Percentiles rank a stretch among this genome's conserved stretches.
Conservation (phyloP, 1,284 basidiomycete species). For the Rhodotorula mucilaginosa region DNA sequence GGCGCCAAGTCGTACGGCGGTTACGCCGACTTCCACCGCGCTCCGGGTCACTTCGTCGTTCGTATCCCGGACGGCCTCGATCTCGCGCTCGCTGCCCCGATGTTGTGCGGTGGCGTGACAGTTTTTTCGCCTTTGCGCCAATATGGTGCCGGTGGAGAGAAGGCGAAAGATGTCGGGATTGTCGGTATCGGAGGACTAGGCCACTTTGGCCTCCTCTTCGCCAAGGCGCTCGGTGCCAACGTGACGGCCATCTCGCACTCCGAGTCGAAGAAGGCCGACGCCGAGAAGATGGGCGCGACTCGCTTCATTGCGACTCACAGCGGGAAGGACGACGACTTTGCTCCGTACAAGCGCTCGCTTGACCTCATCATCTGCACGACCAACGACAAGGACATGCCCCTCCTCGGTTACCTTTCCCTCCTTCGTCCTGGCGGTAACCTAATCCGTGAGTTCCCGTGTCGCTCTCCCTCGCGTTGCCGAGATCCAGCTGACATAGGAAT, state of each 20-base stretch:
- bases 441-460: slow-evolving; percentile 36
- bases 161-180: slow-evolving; percentile 55
- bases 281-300: slow-evolving; percentile 49
- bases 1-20: slow-evolving; percentile 52
- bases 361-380: slow-evolving; percentile 54
- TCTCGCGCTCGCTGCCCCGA: slow-evolving; percentile 49
- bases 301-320: slow-evolving; percentile 49
- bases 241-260: slow-evolving; percentile 53
- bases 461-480: slow-evolving; percentile 39
- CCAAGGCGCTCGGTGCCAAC: slow-evolving; percentile 50
- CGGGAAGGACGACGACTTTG: slow-evolving; percentile 42
- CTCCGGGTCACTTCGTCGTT: slow-evolving; percentile 50
- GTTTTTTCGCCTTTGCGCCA: slow-evolving; percentile 49
- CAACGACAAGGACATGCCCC: slow-evolving; percentile 49
- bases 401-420: slow-evolving; percentile 49
- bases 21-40: slow-evolving; percentile 52
- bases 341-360: slow-evolving; percentile 47
- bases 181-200: slow-evolving; percentile 52
- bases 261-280: slow-evolving; percentile 46
- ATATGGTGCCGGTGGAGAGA: slow-evolving; percentile 52
- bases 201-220: slow-evolving; percentile 43
- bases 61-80: slow-evolving; percentile 49
- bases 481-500: not conserved
- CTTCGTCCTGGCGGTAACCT: slow-evolving; percentile 51
- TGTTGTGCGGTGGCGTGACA: slow-evolving; percentile 48